phyloP scores from a whole-genome alignment of 805 yeast genomes.

The Candida tibetensis region DNA sequence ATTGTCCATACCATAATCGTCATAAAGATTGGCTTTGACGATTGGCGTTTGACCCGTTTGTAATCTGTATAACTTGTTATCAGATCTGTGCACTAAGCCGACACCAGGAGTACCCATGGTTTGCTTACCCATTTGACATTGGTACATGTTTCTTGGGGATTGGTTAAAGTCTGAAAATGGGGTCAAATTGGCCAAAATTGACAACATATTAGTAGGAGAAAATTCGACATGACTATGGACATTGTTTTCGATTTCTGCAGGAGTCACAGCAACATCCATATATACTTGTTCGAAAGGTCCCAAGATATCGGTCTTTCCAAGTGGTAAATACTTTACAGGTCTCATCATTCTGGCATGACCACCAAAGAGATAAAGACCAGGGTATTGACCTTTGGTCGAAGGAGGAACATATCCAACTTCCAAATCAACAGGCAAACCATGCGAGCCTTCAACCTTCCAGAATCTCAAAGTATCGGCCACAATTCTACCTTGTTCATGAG shows the following conservation, averaged over 20 bases:
- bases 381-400: constrained; percentile 93
- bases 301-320: constrained; percentile 77
- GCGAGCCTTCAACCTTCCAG: constrained; percentile 84
- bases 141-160: constrained; percentile 99
- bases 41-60: constrained; percentile 97
- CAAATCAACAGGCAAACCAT: constrained; percentile 77
- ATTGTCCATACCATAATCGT: constrained; percentile 96
- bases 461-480: constrained; percentile 87
- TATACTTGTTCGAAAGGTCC: constrained; percentile 99
- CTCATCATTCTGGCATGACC: constrained; percentile 94
- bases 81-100: constrained; percentile 86
- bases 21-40: constrained; percentile 89
- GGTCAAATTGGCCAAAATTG: constrained; percentile 93
- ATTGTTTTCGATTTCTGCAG: constrained; percentile 79
- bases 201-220: constrained; percentile 90
- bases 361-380: constrained; percentile 89
- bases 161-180: constrained; percentile 98
- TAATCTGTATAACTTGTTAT: constrained; percentile 87
- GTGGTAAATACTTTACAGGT: constrained; percentile 88
- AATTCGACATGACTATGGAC: constrained; percentile 91
- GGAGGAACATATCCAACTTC: constrained; percentile 97
- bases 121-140: constrained; percentile 99
- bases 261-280: constrained; percentile 93
- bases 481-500: constrained; percentile 81
- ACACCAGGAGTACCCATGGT: constrained; percentile 99